Percentiles rank a stretch among this genome's conserved stretches.
These are phyloP conservation scores for Monosporascus sp. DNA, from an alignment of 2,329 filamentous ascomycete genomes.

Conservation along the genomic window DNA sequence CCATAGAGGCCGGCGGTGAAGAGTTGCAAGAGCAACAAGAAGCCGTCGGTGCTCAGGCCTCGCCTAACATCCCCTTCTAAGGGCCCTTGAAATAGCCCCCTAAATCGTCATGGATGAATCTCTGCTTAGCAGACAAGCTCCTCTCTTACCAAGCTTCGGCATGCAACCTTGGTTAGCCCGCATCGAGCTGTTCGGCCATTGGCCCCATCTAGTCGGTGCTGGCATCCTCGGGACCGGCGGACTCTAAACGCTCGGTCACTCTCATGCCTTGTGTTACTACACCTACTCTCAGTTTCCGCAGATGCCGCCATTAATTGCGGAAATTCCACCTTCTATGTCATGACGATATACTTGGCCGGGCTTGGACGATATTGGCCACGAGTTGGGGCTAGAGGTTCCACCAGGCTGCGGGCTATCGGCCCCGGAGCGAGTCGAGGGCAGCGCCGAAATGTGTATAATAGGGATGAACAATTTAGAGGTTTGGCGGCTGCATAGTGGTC, in stretches of 20 bases:
- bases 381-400: not conserved
- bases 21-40: conserved; percentile 85
- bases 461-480: not conserved
- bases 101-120: conserved; percentile 4
- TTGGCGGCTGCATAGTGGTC: not conserved
- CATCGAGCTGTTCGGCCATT: not conserved
- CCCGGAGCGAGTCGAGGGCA: not conserved
- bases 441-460: not conserved
- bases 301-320: conserved; percentile 1
- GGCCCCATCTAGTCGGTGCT: not conserved
- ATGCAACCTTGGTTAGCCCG: not conserved
- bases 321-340: conserved; percentile 9
- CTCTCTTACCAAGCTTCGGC: conserved; percentile 11
- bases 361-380: not conserved
- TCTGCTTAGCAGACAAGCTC: conserved; percentile 15
- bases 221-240: conserved; percentile 6
- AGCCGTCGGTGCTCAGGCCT: conserved; percentile 45
- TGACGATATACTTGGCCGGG: conserved; percentile 12
- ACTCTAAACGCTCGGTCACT: not conserved
- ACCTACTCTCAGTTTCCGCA: conserved; percentile 5
- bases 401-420: no score
- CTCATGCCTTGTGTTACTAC: conserved; percentile 7
- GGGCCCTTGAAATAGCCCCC: not conserved
- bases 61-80: conserved; percentile 63
- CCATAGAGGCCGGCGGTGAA: conserved; percentile 79